phyloP scores from a whole-genome alignment of 495 filamentous ascomycete genomes.

The Xylaria flabelliformis region DNA sequence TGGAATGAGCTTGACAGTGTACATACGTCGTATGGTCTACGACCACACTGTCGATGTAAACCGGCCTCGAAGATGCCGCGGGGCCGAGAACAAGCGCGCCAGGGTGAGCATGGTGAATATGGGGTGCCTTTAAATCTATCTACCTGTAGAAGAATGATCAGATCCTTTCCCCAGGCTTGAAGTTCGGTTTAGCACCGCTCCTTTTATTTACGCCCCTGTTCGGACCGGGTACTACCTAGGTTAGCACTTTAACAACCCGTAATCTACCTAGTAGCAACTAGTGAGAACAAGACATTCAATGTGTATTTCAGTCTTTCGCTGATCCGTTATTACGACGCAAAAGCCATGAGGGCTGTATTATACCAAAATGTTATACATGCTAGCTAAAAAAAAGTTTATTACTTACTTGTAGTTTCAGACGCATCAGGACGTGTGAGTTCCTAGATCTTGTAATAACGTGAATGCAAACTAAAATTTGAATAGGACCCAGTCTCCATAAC shows the following conservation, averaged over 20 bases:
- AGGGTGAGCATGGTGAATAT: neutral
- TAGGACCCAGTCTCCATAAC: neutral
- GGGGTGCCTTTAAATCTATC: neutral
- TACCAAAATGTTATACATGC: too few relatives aligned
- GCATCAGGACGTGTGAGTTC: neutral
- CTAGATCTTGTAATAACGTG: neutral
- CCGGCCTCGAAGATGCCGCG: neutral
- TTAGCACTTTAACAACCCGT: neutral
- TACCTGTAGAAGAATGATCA: neutral
- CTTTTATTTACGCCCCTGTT: neutral
- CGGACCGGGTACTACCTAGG: neutral
- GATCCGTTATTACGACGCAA: neutral
- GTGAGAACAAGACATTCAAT: neutral
- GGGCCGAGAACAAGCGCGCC: neutral
- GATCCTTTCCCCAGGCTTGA: neutral
- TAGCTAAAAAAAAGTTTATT: too few relatives aligned
- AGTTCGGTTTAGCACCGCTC: neutral
- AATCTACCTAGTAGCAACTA: neutral
- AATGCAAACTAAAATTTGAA: neutral
- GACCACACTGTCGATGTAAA: neutral
- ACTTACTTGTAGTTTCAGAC: too few relatives aligned
- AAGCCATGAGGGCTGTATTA: neutral
- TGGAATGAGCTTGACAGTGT: neutral
- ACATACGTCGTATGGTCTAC: neutral
- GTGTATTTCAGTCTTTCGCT: neutral